Conservation (phyloP, 2,329 filamentous ascomycete species). For the Mycosphaerella sp. region DNA sequence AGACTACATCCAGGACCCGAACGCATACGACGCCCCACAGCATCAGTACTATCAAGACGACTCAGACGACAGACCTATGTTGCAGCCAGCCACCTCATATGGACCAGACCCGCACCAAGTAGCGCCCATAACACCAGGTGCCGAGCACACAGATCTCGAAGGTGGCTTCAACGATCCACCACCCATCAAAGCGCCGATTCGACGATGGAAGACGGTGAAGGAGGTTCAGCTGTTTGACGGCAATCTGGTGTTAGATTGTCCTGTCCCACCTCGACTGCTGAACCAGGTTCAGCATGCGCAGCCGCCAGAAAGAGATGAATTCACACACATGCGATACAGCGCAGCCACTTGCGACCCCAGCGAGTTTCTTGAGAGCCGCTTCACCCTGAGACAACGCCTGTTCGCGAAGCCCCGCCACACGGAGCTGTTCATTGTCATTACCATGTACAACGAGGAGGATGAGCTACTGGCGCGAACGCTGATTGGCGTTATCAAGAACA, state of each 20-base stretch:
- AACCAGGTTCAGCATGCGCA: slow-evolving; percentile 80
- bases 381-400: slow-evolving; percentile 82
- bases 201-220: slow-evolving; percentile 97
- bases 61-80: slow-evolving; percentile 68
- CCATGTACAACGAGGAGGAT: slow-evolving; percentile 99
- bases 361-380: slow-evolving; percentile 81
- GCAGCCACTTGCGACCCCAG: slow-evolving; percentile 90
- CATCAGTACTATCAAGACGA: slow-evolving; percentile 56
- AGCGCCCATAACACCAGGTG: slow-evolving; percentile 35
- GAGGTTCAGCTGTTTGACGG: slow-evolving; percentile 91
- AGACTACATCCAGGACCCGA: slow-evolving; percentile 68
- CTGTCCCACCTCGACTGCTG: slow-evolving; percentile 79
- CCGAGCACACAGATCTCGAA: slow-evolving; percentile 35
- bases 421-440: slow-evolving; percentile 92
- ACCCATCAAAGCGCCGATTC: slow-evolving; percentile 56
- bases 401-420: slow-evolving; percentile 91
- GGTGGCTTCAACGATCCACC: slow-evolving; percentile 38
- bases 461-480: slow-evolving; percentile 91
- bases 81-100: slow-evolving; percentile 56
- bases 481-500: slow-evolving; percentile 97
- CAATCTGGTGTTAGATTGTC: slow-evolving; percentile 94
- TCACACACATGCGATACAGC: slow-evolving; percentile 87
- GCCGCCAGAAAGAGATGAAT: slow-evolving; percentile 75
- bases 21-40: slow-evolving; percentile 31
- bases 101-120: slow-evolving; percentile 51